Evolutionary conservation across 345 rosid genomes (phyloP).

Genomic region (Erysimum cheiranthoides): DNA sequence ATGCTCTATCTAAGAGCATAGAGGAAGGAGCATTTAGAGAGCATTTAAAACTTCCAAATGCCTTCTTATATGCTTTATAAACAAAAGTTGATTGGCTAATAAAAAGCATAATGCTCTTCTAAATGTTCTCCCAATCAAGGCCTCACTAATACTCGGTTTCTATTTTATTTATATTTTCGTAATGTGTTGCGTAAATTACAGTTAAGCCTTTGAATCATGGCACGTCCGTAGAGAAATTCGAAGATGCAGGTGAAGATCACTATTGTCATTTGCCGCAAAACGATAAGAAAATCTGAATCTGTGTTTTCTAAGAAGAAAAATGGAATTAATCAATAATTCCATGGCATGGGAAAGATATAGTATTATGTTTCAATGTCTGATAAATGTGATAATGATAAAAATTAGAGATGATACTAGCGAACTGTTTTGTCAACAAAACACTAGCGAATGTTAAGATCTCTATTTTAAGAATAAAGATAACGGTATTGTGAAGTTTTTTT

Average conservation of each 20-base stretch:
- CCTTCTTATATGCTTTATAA: too few relatives aligned
- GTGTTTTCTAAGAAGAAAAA: not conserved
- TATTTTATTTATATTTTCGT: not conserved
- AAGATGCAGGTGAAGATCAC: not conserved
- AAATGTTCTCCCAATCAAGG: too few relatives aligned
- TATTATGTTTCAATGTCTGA: not conserved
- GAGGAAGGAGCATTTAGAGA: too few relatives aligned
- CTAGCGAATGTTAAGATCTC: not conserved
- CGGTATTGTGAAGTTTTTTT: not conserved
- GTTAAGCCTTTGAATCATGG: not conserved
- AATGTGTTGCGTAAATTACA: slow-evolving; percentile 1
- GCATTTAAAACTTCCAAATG: too few relatives aligned
- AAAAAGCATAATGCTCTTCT: too few relatives aligned
- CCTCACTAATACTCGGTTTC: too few relatives aligned
- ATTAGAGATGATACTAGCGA: not conserved
- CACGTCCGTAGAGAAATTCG: not conserved
- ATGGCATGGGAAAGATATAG: not conserved
- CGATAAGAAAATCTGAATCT: not conserved
- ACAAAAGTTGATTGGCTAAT: too few relatives aligned
- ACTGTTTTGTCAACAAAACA: not conserved
- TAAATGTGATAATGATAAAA: not conserved
- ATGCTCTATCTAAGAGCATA: too few relatives aligned
- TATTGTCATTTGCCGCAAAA: not conserved
- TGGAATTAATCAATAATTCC: too few relatives aligned
- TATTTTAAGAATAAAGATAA: not conserved